Evolutionary conservation across 1,284 basidiomycete species (phyloP), one percentile per base, ranked within the genome.

Genomic region (Retiboletus fuscus): DNA sequence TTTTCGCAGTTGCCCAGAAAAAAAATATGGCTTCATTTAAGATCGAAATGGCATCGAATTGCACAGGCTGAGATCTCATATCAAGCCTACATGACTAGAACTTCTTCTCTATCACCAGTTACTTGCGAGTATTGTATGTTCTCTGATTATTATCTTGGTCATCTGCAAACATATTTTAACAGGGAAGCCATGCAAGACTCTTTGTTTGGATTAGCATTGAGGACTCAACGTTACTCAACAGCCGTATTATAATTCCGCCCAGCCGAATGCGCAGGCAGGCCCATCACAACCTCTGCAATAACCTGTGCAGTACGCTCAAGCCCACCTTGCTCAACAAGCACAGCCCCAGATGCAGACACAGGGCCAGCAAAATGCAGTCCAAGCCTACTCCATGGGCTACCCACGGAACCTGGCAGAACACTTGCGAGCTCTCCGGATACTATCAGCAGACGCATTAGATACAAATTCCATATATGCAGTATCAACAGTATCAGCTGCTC

Each of bases 61-160:
- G 13, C 97, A 99, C 79, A 88, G 91, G 74, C 85, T 96, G 24
- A 93, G 92, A 81, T 86, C 90, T 6, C 97, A 98, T 80, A 90
- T 98, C 70, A 97, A 99, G 80, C 95, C 96, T 3, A 95, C 95
- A 15, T 87, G 93, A 71, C 89, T 99, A 71, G 95, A 98, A 80
- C 99, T 96, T 81, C 86, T 99, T 15, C 96, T 96, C 0, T 99
- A 97, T 78, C 98, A 99, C 82, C 99, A 96, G 92, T 86, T 99
- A 24, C 89, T 99, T 11, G 94, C 92, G 2, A 94, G 91, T 64
- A 88, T 97, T 24, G 94, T 95, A 79, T 73, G 92, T 89, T 51
- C 44, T 61, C 61, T 26, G 39, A 15, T 69, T 24, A 3, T 20
- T 3, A 22, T 15, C 12, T 28, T 10, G 15, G 1, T 53, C 22